Percentiles rank a stretch among this genome's conserved stretches.
Conservation (phyloP, 2,329 filamentous ascomycete species). For the Hymenoscyphus salicellus region DNA sequence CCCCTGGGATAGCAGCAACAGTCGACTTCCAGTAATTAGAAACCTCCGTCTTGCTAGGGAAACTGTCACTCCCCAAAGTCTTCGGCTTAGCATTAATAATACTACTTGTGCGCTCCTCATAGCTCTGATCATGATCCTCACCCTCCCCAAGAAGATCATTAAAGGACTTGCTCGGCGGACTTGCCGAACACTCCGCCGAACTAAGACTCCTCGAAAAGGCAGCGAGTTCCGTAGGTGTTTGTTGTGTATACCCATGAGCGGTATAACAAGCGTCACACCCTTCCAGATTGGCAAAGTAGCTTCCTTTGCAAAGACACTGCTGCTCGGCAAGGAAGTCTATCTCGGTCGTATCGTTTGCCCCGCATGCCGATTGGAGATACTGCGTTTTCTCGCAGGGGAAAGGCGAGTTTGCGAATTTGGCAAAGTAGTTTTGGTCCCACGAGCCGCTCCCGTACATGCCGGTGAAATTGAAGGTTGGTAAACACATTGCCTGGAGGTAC, state of each 20-base stretch:
- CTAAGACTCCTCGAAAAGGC: slow-evolving; percentile 34
- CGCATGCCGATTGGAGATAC: slow-evolving; percentile 34
- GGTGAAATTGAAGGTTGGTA: background rate
- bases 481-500: slow-evolving; percentile 3
- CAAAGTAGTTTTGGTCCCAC: background rate
- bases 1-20: slow-evolving; percentile 38
- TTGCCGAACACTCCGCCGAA: slow-evolving; percentile 36
- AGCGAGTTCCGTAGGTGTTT: slow-evolving; percentile 18
- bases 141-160: slow-evolving; percentile 31
- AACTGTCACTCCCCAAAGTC: slow-evolving; percentile 32
- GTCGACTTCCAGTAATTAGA: slow-evolving; percentile 43
- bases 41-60: slow-evolving; percentile 39
- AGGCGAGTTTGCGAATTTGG: slow-evolving; percentile 10
- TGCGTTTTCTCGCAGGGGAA: slow-evolving; percentile 20
- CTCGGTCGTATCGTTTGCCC: slow-evolving; percentile 35
- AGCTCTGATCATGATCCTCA: slow-evolving; percentile 25
- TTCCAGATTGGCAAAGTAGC: slow-evolving; percentile 41
- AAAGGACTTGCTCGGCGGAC: slow-evolving; percentile 39
- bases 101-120: slow-evolving; percentile 9
- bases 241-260: slow-evolving; percentile 37
- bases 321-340: slow-evolving; percentile 34
- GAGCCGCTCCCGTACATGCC: no score
- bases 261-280: slow-evolving; percentile 42
- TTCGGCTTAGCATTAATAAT: slow-evolving; percentile 25
- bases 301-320: slow-evolving; percentile 43